Conservation (phyloP, 2,329 filamentous ascomycete genomes). For the Nectriaceae sp. region DNA sequence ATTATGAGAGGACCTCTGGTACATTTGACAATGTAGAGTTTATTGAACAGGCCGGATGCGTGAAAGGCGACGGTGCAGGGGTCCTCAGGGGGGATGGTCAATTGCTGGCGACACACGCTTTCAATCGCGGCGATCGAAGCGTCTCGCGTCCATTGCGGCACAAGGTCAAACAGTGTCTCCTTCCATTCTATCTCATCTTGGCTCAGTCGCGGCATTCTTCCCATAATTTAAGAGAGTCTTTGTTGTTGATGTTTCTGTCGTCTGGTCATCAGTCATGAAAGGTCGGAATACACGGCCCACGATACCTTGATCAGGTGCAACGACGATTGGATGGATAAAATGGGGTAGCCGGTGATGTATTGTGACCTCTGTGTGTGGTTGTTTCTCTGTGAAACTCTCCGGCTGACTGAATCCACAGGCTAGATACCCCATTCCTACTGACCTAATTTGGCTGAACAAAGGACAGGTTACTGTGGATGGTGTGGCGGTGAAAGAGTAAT, state of each 20-base stretch:
- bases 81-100: neutral
- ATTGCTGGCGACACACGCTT: neutral
- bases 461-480: too few species aligned
- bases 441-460: too few species aligned
- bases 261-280: neutral
- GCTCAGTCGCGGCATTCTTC: neutral
- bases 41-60: constrained; percentile 26
- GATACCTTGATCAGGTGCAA: neutral
- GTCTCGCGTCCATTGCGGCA: neutral
- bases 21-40: constrained; percentile 19
- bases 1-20: constrained; percentile 23
- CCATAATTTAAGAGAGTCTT: neutral
- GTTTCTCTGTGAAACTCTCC: too few species aligned
- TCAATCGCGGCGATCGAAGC: neutral
- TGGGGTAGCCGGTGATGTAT: too few species aligned
- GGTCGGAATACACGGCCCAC: neutral
- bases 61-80: constrained; percentile 8
- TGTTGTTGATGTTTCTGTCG: neutral
- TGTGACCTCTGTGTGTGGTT: too few species aligned
- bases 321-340: too few species aligned
- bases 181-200: neutral
- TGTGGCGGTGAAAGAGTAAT: too few species aligned
- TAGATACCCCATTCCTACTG: too few species aligned
- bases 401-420: too few species aligned
- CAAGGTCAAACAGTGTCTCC: neutral